phyloP scores from a whole-genome alignment of 495 filamentous ascomycete genomes.

The Apiosordaria backusii region DNA sequence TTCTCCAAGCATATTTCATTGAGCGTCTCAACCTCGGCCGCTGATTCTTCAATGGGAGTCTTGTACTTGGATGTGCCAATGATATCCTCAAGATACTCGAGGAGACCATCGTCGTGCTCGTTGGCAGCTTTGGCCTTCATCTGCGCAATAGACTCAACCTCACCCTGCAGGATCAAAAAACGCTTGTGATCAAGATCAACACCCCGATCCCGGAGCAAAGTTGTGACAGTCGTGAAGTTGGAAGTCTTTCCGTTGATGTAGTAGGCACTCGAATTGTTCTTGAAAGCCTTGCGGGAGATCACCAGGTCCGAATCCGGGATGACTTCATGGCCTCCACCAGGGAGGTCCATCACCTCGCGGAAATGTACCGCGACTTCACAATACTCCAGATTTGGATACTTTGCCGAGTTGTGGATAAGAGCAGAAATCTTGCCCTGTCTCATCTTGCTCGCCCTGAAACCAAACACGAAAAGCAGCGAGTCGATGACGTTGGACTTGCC shows the following conservation, averaged over 20 bases:
- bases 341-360: constrained; percentile 85
- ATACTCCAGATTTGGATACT: constrained; percentile 74
- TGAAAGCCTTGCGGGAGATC: constrained; percentile 90
- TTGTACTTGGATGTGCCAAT: constrained; percentile 99
- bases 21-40: constrained; percentile 78
- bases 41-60: constrained; percentile 89
- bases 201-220: constrained; percentile 79
- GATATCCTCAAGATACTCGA: constrained; percentile 97
- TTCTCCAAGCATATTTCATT: constrained; percentile 96
- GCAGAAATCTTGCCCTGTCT: constrained; percentile 97
- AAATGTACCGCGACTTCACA: constrained; percentile 98
- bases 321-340: constrained; percentile 65
- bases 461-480: constrained; percentile 94
- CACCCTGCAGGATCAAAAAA: constrained; percentile 94
- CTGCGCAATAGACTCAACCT: constrained; percentile 97
- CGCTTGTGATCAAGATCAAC: constrained; percentile 98
- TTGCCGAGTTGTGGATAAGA: constrained; percentile 91
- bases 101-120: constrained; percentile 91
- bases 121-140: constrained; percentile 96
- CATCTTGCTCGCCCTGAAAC: constrained; percentile 99
- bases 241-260: constrained; percentile 88
- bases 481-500: constrained; percentile 99
- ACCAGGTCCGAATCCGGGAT: constrained; percentile 80
- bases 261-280: constrained; percentile 96
- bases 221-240: constrained; percentile 86